Evolutionary conservation across 1,284 basidiomycete species (phyloP).

Genomic region (Leccinum griseonigrum): DNA sequence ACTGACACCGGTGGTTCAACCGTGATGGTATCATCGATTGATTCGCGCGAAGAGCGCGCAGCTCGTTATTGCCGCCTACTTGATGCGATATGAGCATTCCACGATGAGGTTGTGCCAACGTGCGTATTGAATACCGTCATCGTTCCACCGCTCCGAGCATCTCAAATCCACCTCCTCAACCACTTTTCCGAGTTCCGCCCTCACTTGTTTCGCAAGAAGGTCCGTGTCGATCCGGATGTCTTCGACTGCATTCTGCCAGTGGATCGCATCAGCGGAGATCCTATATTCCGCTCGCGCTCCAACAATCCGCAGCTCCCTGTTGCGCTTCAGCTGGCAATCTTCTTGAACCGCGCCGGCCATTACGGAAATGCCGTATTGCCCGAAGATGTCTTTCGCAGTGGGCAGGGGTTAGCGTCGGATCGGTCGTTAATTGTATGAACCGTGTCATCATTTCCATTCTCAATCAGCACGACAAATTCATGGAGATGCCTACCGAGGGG

Average conservation of each 20-base stretch:
- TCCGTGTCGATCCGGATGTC: neutral
- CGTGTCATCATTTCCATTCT: neutral
- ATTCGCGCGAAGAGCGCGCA: no score
- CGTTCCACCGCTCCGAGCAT: neutral
- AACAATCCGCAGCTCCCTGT: neutral
- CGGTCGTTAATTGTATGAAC: neutral
- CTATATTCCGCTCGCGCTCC: neutral
- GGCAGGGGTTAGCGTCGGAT: neutral
- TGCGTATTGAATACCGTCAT: no score
- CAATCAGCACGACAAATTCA: neutral
- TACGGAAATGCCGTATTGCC: neutral
- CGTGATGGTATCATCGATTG: no score
- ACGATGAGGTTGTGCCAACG: no score
- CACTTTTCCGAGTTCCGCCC: neutral
- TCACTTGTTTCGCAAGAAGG: neutral
- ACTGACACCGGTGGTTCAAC: no score
- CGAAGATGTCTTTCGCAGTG: neutral
- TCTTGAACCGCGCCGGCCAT: neutral
- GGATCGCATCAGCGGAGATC: neutral
- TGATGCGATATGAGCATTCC: no score
- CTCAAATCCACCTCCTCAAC: neutral
- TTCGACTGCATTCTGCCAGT: conserved; percentile 3
- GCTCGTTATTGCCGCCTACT: no score
- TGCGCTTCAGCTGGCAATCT: neutral
- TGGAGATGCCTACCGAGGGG: neutral